Conservation (phyloP, 1,284 basidiomycete genomes). For the Trichosporon faecale region DNA sequence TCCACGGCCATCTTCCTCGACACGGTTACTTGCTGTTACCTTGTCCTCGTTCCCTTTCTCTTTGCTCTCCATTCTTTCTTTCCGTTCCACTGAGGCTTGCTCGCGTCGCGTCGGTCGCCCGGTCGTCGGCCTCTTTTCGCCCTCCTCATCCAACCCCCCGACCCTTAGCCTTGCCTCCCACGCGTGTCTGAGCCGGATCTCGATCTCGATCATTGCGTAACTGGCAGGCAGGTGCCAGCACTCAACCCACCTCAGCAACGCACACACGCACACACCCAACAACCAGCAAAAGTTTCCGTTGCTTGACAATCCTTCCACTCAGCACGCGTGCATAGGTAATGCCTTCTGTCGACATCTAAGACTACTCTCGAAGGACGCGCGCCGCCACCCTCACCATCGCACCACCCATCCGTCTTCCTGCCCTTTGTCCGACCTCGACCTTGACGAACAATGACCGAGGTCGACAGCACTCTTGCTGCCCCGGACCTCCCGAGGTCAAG, state of each 20-base stretch:
- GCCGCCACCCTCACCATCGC: background rate
- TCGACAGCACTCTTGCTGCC: background rate
- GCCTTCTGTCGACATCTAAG: slow-evolving; percentile 3
- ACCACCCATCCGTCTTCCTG: background rate
- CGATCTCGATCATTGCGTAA: slow-evolving; percentile 3
- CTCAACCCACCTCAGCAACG: background rate
- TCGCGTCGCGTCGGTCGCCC: background rate
- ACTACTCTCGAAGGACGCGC: slow-evolving; percentile 6
- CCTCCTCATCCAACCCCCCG: background rate
- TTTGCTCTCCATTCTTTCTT: background rate
- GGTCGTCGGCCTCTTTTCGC: background rate
- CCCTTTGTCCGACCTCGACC: background rate
- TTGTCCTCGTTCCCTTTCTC: background rate
- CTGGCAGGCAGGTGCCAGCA: background rate
- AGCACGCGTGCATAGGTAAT: background rate
- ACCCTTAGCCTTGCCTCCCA: background rate
- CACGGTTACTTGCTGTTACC: background rate
- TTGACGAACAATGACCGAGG: slow-evolving; percentile 4
- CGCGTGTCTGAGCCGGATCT: slow-evolving; percentile 1
- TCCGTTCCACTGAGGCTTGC: background rate
- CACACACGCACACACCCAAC: background rate
- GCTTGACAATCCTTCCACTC: background rate
- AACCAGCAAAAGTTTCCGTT: background rate
- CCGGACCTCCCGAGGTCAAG: background rate
- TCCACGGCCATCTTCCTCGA: background rate